Evolutionary conservation across 2,329 filamentous ascomycete species (phyloP).

Genomic region (Epichloe elymi): DNA sequence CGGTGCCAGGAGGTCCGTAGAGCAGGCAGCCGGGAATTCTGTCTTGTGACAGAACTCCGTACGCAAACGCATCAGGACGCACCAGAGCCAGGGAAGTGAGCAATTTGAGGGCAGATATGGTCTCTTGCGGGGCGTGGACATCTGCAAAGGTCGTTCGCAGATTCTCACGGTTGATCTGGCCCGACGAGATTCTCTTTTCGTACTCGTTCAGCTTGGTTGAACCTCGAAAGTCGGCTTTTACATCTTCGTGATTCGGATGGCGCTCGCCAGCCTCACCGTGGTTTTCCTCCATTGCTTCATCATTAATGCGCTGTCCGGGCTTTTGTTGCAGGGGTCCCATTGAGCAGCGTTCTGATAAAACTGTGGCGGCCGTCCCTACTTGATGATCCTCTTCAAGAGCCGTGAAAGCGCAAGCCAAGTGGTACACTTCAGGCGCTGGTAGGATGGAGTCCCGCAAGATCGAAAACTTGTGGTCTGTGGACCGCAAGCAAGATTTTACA

Average conservation of each 20-base stretch:
- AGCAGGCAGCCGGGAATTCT: conserved; percentile 81
- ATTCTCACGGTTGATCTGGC: conserved; percentile 68
- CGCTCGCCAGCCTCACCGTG: conserved; percentile 14
- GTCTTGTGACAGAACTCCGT: conserved; percentile 83
- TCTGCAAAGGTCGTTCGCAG: conserved; percentile 81
- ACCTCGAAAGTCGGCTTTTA: conserved; percentile 13
- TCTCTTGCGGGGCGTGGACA: conserved; percentile 70
- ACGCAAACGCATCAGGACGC: conserved; percentile 88
- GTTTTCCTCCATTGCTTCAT: conserved; percentile 16
- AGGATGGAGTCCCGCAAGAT: conserved; percentile 23
- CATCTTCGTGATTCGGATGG: conserved; percentile 16
- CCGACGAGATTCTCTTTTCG: conserved; percentile 69
- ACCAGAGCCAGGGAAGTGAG: conserved; percentile 78
- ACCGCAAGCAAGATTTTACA: conserved; percentile 15
- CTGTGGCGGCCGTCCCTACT: conserved; percentile 11
- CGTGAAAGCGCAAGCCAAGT: conserved; percentile 22
- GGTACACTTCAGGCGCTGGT: conserved; percentile 26
- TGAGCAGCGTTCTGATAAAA: conserved; percentile 18
- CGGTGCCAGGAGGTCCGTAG: conserved; percentile 76
- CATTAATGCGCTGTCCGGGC: conserved; percentile 17
- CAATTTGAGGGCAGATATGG: conserved; percentile 75
- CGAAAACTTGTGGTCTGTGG: conserved; percentile 13
- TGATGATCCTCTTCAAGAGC: conserved; percentile 11
- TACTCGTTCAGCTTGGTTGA: conserved; percentile 50
- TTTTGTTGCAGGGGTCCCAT: conserved; percentile 21